These are phyloP conservation scores for Berberis vulgaris DNA, from an alignment of 164 flowering plant species.

Conservation along the genomic window DNA sequence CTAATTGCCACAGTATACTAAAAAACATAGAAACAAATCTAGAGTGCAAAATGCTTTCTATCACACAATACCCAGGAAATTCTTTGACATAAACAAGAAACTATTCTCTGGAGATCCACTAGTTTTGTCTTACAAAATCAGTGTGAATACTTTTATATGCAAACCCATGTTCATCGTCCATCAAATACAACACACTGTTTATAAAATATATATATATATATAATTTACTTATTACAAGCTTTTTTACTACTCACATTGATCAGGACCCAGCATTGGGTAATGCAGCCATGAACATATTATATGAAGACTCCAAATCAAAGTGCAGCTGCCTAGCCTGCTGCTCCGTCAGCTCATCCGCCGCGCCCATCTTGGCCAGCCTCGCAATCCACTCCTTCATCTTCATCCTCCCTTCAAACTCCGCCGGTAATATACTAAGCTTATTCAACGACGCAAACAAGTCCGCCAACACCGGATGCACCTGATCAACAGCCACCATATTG, in stretches of 20 bases:
- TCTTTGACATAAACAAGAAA: no score
- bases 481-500: slow-evolving; percentile 89
- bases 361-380: slow-evolving; percentile 86
- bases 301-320: slow-evolving; percentile 90
- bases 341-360: slow-evolving; percentile 90
- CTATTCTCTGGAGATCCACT: no score
- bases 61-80: no score
- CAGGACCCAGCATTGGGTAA: slow-evolving; percentile 71
- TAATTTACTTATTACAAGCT: slow-evolving; percentile 23
- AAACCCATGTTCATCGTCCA: not conserved
- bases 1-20: no score
- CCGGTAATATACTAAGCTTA: slow-evolving; percentile 59
- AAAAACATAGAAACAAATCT: no score
- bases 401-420: slow-evolving; percentile 77
- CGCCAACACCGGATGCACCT: slow-evolving; percentile 74
- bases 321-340: slow-evolving; percentile 94
- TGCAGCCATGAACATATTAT: slow-evolving; percentile 94
- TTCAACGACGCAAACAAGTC: slow-evolving; percentile 63
- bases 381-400: slow-evolving; percentile 91
- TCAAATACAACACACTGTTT: not conserved
- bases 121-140: no score
- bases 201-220: not conserved
- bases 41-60: no score
- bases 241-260: slow-evolving; percentile 16
- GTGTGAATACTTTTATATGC: not conserved